Evolutionary conservation across 176 grass and related monocot species (phyloP).

Genomic region (Eragrostis curvula): DNA sequence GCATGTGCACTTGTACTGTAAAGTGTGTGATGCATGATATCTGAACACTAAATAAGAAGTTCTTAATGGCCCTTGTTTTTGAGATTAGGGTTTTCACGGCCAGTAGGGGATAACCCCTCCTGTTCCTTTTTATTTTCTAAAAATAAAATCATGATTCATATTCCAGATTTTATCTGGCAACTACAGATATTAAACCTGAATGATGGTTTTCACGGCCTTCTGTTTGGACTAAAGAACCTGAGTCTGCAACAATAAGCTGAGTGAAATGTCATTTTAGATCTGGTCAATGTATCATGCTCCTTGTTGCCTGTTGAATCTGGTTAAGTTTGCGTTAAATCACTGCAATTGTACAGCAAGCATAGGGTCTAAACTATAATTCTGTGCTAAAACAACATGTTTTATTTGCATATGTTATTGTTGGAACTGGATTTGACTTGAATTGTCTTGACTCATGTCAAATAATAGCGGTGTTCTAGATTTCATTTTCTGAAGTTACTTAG

Average conservation of each 20-base stretch:
- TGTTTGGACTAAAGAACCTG: background rate
- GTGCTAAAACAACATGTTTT: background rate
- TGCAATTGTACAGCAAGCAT: background rate
- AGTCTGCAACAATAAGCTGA: background rate
- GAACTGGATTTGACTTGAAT: background rate
- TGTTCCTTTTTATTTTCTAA: too few species aligned
- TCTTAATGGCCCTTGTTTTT: background rate
- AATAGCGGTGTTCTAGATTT: background rate
- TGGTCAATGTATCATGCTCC: background rate
- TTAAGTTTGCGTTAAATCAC: background rate
- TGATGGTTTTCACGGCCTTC: background rate
- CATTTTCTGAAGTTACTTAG: constrained; percentile 1
- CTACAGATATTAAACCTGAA: background rate
- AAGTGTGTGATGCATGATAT: too few species aligned
- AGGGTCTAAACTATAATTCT: constrained; percentile 3
- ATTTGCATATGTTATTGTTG: background rate
- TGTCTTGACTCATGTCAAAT: background rate
- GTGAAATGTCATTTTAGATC: background rate
- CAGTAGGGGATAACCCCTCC: too few species aligned
- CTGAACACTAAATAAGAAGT: background rate
- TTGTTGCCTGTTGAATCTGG: background rate
- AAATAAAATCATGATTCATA: background rate
- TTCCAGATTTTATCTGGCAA: background rate
- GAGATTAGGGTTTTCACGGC: too few species aligned
- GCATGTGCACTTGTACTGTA: too few species aligned